Base-by-base conservation (phyloP, 495 filamentous ascomycete genomes). In the Xylaria nigripes region DNA sequence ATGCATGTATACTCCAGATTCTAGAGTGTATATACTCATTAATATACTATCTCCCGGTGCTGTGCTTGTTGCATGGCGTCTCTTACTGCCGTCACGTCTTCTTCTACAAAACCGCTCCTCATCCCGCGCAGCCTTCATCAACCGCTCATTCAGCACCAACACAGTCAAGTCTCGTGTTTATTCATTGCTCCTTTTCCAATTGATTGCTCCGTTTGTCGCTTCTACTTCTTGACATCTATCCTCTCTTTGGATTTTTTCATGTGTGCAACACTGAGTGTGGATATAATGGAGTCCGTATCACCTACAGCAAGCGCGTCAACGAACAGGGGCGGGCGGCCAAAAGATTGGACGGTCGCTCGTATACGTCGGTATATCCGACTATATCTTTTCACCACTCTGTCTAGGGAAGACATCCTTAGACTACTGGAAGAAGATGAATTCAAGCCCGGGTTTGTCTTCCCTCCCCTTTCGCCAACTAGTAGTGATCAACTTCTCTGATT, bases 341-440 rank as follows among this genome's bases (percentile, higher is more conserved):
- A 71, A 16, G 68, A 73, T 30, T 76, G 73, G 73, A 74, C 72
- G 18, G 53, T 68, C 9, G 68, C 68, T 7, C 66, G 71, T 12
- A 70, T 68, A 15, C 68, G 73, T n/a, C 71, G 72, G 56, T 55
- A 75, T 13, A 67, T 70, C 10, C 62, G 73, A 19, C 67, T 76
- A 5, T 75, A 76, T 46, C 61, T 75, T 30, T 75, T 71, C 53
- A 74, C 72, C 3, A 74, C 63, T 1, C 56, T 76, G 24, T 67
- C 70, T 1, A 70, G 74, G 45, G 68, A 68, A 3, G 70, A 63
- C 56, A 75, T 76, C 34, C 66, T 76, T 45, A 72, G 67, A 30
- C 61, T 73, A 10, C 49, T 76, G 27, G 70, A 70, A 25, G 68
- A 73, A 47, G 70, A 70, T 47, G 61, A 70, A n/a, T 73, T 71